Base-by-base conservation (phyloP, 2,329 filamentous ascomycete genomes). In the Geoglossum cookeanum region DNA sequence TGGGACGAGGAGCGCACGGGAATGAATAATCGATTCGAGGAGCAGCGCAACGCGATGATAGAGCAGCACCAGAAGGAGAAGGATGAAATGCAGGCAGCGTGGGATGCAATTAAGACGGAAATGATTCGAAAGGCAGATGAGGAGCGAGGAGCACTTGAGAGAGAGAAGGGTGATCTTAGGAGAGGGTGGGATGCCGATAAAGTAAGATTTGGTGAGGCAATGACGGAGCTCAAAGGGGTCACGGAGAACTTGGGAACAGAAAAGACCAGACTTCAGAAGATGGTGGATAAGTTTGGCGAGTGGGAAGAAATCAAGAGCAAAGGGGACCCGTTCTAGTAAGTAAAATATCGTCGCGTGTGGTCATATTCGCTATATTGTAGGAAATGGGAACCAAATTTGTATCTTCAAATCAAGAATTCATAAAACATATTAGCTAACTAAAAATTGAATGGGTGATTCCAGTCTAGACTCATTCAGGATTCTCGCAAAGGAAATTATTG, bases 401-500 rank as follows among this genome's bases (percentile, higher is more conserved):
- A 47, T 44, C 42, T 51, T 56, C 44, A 47, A 44, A 49, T 29
- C 33, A 56, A 29, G 22, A 22, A 55, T 27, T 35, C 33, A 32
- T 53, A 53, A 53, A 37, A 53, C 49, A 53, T 37, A 11, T 53
- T 53, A 48, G 54, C 54, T 55, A 48, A 55, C 54, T 39, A 22
- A 55, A 35, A 48, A 55, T 45, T 55, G 37, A 45, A 44, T 48
- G 42, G 45, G 30, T 47, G 33, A 22, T 30, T 57, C 47, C 69
- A 78, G 75, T 69, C 64, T 74, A 63, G 72, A 76, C 59, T 73
- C 73, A 53, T 78, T 78, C 67, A 68, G 67, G 48, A 71, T 76
- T 61, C 72, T 78, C 45, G 71, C 72, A 58, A 72, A 69, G 59
- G 72, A 76, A 59, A 76, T 78, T 62, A 66, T 75, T 62, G 70